Conservation (phyloP, 345 rosid genomes). For the Eucalyptus caleyi region DNA sequence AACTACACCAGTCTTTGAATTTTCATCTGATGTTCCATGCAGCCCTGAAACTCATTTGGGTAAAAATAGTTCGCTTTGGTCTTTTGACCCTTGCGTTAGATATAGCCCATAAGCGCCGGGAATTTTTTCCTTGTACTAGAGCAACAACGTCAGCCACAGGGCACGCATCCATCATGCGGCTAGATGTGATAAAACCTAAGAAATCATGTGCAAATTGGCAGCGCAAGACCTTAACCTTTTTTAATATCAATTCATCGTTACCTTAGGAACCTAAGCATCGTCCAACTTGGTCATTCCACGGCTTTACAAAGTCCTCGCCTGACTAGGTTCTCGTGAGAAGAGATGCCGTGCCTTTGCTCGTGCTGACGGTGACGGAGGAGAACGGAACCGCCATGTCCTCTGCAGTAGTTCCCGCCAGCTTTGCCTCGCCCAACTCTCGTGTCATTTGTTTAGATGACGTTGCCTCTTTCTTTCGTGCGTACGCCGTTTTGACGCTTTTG, state of each 20-base stretch:
- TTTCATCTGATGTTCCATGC: not conserved
- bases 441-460: not conserved
- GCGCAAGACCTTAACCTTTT: not conserved
- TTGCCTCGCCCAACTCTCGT: not conserved
- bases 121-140: not conserved
- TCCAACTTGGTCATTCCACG: not conserved
- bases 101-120: not conserved
- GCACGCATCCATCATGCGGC: not conserved
- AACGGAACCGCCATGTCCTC: not conserved
- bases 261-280: too few species aligned
- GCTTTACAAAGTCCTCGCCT: not conserved
- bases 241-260: not conserved
- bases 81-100: not conserved
- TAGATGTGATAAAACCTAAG: not conserved
- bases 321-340: not conserved
- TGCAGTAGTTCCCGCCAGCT: fast-evolving
- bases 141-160: not conserved
- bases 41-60: not conserved
- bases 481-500: not conserved
- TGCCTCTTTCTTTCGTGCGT: not conserved
- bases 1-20: not conserved
- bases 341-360: not conserved
- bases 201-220: not conserved
- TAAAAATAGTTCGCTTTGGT: not conserved
- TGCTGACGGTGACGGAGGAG: not conserved